Conservation (phyloP, 2,329 filamentous ascomycete species). For the Teratosphaeria nubilosa region DNA sequence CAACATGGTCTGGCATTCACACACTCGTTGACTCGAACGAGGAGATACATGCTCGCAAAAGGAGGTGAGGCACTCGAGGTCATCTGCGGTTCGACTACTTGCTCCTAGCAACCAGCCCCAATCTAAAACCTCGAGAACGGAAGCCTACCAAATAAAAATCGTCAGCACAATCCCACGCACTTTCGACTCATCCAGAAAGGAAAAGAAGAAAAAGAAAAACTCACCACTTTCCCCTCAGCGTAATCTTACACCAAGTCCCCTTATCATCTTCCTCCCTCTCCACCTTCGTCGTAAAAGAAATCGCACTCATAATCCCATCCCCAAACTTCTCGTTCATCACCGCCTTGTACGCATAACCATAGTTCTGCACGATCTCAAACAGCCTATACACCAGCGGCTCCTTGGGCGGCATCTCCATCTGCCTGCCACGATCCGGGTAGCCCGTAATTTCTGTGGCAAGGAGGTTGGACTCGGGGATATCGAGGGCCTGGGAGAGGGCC, state of each 20-base stretch:
- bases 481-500: constrained; percentile 57
- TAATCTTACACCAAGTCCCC: constrained; percentile 80
- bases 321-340: constrained; percentile 81
- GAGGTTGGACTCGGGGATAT: constrained; percentile 48
- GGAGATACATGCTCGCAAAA: background rate
- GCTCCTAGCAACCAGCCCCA: background rate
- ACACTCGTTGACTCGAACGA: background rate
- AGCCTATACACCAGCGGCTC: constrained; percentile 83
- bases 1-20: background rate
- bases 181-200: background rate
- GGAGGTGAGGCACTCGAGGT: background rate
- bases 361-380: constrained; percentile 94
- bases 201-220: constrained; percentile 16
- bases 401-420: constrained; percentile 71
- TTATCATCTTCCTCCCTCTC: constrained; percentile 73
- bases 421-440: constrained; percentile 71
- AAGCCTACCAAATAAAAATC: constrained; percentile 27
- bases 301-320: constrained; percentile 89
- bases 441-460: constrained; percentile 51
- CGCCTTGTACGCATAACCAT: constrained; percentile 92
- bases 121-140: constrained; percentile 39
- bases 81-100: background rate
- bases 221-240: constrained; percentile 73
- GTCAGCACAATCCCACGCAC: constrained; percentile 5
- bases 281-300: constrained; percentile 79